Percentiles rank a stretch among this genome's conserved stretches.
These are phyloP conservation scores for Tetrahymena elliotti DNA, from an alignment of 73 alveolate genomes.

Conservation along the genomic window DNA sequence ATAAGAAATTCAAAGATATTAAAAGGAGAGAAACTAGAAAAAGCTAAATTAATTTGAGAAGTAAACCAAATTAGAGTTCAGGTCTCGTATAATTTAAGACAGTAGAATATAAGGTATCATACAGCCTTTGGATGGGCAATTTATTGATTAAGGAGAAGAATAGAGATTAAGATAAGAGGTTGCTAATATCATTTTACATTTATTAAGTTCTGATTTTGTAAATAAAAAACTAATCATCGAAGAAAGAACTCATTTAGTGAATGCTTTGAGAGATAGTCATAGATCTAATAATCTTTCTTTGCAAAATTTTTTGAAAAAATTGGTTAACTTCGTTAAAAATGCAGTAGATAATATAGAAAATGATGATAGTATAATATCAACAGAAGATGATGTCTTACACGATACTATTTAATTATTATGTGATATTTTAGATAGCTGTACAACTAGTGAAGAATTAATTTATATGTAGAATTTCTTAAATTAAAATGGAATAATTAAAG, in stretches of 20 bases:
- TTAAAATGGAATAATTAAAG: neutral
- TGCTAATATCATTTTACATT: neutral
- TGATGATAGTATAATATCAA: neutral
- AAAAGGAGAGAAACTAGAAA: neutral
- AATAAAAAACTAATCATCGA: neutral
- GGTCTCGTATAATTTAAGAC: neutral
- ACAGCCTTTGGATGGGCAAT: neutral
- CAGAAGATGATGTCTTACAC: neutral
- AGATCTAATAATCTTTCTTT: neutral
- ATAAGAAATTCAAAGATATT: neutral
- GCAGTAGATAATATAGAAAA: neutral
- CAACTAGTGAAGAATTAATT: neutral
- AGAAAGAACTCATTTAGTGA: neutral
- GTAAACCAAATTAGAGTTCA: neutral
- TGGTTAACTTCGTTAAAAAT: neutral
- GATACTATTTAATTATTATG: neutral
- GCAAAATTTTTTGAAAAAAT: neutral
- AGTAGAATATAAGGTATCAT: neutral
- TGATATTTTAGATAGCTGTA: neutral
- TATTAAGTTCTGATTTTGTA: neutral
- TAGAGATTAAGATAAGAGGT: neutral
- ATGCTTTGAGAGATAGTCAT: neutral
- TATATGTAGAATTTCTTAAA: neutral
- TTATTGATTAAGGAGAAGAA: neutral
- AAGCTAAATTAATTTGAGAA: neutral